These are phyloP conservation scores for Suillus weaverae DNA, from an alignment of 768 basidiomycete species.

Conservation along the genomic window DNA sequence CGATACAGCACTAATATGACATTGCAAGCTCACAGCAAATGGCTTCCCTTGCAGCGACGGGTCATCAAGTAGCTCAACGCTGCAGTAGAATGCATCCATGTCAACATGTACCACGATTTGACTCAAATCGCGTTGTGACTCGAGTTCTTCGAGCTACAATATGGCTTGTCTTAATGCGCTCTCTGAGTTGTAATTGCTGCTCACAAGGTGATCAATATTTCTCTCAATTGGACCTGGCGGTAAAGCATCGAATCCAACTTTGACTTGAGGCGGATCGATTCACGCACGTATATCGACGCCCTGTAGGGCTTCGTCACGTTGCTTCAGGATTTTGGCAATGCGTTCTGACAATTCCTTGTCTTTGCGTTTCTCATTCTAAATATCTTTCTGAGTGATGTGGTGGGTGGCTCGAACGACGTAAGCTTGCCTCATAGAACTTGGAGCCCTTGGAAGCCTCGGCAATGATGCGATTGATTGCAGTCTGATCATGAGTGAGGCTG, in stretches of 20 bases:
- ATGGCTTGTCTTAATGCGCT: neutral
- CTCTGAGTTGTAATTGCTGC: constrained; percentile 23
- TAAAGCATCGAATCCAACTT: constrained; percentile 13
- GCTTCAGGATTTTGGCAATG: constrained; percentile 68
- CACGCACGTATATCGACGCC: constrained; percentile 58
- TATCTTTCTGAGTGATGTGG: constrained; percentile 8
- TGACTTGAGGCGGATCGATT: constrained; percentile 14
- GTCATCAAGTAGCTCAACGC: constrained; percentile 69
- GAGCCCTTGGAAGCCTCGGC: constrained; percentile 91
- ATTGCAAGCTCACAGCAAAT: constrained; percentile 55
- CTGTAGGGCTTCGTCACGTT: constrained; percentile 56
- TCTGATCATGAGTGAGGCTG: constrained; percentile 74
- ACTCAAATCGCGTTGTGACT: constrained; percentile 72
- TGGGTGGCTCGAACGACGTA: neutral
- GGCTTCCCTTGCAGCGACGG: constrained; percentile 68
- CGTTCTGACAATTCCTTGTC: constrained; percentile 81
- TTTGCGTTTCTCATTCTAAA: constrained; percentile 85
- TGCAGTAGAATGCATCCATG: constrained; percentile 93
- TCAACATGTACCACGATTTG: constrained; percentile 93
- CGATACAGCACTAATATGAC: constrained; percentile 6
- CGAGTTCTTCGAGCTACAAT: constrained; percentile 61
- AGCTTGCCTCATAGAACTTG: constrained; percentile 80
- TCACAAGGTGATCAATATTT: constrained; percentile 68
- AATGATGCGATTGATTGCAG: constrained; percentile 85
- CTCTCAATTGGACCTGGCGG: constrained; percentile 57